A percentile compares a stretch with the other conserved stretches of the same genome.
phyloP scores from a whole-genome alignment of 768 basidiomycete genomes.

The Lentinula aciculospora region DNA sequence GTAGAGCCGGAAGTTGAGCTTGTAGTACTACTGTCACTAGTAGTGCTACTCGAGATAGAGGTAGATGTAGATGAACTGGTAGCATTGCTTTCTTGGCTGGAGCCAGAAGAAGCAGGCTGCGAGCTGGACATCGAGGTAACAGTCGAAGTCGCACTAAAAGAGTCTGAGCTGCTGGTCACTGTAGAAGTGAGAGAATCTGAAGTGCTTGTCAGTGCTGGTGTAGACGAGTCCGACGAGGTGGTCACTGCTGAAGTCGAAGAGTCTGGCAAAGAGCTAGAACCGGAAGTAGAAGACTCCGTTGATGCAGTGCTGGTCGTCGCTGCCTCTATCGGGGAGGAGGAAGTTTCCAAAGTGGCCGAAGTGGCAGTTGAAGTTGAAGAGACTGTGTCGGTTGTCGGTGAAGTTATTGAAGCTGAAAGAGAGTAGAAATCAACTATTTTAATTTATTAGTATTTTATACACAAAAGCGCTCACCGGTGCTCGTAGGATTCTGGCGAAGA shows the following conservation, averaged over 20 bases:
- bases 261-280: slow-evolving; percentile 9
- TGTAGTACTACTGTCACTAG: slow-evolving; percentile 12
- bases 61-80: slow-evolving; percentile 10
- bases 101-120: slow-evolving; percentile 13
- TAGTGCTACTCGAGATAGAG: slow-evolving; percentile 4
- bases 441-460: neutral
- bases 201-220: slow-evolving; percentile 16
- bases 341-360: slow-evolving; percentile 13
- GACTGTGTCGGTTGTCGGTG: slow-evolving; percentile 10
- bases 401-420: neutral
- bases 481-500: slow-evolving; percentile 1
- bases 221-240: slow-evolving; percentile 9
- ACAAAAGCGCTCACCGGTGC: neutral
- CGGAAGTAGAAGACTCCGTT: slow-evolving; percentile 8
- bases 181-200: slow-evolving; percentile 5
- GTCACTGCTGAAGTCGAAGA: slow-evolving; percentile 11
- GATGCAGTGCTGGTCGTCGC: neutral
- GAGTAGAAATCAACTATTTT: neutral
- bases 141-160: slow-evolving; percentile 15
- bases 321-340: neutral
- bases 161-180: neutral
- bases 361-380: slow-evolving; percentile 10
- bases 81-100: slow-evolving; percentile 13
- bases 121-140: slow-evolving; percentile 14
- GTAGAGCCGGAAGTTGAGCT: slow-evolving; percentile 15